A percentile compares a stretch with the other conserved stretches of the same genome.
These are phyloP conservation scores for Scheffersomyces insectosa DNA, from an alignment of 1,139 yeast species.

Conservation along the genomic window DNA sequence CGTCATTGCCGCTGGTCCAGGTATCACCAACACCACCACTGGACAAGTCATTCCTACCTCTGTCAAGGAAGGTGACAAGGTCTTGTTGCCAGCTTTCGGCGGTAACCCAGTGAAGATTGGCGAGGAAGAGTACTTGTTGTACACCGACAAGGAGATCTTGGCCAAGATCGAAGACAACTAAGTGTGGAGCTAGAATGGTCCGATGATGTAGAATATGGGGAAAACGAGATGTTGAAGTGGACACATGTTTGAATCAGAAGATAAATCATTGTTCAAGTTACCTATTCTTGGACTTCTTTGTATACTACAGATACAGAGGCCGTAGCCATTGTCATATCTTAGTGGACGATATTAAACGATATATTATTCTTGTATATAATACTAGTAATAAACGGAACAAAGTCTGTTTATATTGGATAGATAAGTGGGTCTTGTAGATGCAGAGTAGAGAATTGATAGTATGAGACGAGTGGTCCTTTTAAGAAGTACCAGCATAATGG, in stretches of 20 bases:
- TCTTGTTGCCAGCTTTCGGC: conserved; percentile 85
- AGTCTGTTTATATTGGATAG: too few species aligned
- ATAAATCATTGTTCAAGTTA: conserved; percentile 3
- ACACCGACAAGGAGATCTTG: conserved; percentile 90
- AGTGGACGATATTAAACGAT: too few species aligned
- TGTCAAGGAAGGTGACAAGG: conserved; percentile 88
- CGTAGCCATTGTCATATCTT: too few species aligned
- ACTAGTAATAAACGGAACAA: too few species aligned
- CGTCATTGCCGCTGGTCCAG: conserved; percentile 84
- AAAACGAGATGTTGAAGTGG: not conserved
- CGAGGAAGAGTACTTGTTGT: conserved; percentile 73
- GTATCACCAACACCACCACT: conserved; percentile 58
- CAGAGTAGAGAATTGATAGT: too few species aligned
- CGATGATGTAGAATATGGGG: conserved; percentile 6
- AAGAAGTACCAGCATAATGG: too few species aligned
- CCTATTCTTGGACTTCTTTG: not conserved
- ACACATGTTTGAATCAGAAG: not conserved
- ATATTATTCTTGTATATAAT: too few species aligned
- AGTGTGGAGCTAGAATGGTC: too few species aligned
- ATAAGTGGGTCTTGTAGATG: too few species aligned
- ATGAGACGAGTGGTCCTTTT: too few species aligned
- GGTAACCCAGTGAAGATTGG: conserved; percentile 89
- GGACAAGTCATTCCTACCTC: conserved; percentile 73
- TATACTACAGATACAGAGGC: not conserved
- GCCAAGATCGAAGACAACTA: conserved; percentile 67